These are phyloP conservation scores for Hymenoscyphus albidus DNA, from an alignment of 2,329 filamentous ascomycete species.

Conservation along the genomic window DNA sequence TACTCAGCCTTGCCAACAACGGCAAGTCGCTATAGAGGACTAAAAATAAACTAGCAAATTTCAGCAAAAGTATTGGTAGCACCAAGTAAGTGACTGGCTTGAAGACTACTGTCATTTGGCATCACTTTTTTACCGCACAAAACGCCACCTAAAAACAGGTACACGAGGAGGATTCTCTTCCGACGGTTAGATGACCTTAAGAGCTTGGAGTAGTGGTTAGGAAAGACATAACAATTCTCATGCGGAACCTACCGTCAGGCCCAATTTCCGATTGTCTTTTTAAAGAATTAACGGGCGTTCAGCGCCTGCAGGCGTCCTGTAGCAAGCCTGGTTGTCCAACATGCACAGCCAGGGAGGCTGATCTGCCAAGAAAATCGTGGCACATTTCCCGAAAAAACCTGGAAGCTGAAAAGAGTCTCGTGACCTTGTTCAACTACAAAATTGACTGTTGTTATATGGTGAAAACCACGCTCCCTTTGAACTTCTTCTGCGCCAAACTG, in stretches of 20 bases:
- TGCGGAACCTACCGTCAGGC: not conserved
- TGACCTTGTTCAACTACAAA: not conserved
- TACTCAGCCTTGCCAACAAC: slow-evolving; percentile 2
- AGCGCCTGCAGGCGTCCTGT: not conserved
- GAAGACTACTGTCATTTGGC: not conserved
- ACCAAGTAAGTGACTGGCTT: not conserved
- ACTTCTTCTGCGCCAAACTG: too few species aligned
- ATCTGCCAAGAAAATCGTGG: not conserved
- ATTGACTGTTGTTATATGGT: not conserved
- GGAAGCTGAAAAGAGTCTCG: not conserved
- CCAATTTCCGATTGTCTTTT: not conserved
- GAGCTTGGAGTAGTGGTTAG: not conserved
- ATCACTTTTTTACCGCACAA: not conserved
- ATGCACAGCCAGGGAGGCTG: not conserved
- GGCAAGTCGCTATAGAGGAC: not conserved
- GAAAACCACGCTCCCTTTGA: not conserved
- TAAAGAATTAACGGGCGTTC: not conserved
- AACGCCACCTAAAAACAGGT: not conserved
- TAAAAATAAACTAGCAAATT: not conserved
- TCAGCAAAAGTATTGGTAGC: not conserved
- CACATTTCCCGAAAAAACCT: not conserved
- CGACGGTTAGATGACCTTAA: not conserved
- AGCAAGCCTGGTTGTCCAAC: not conserved
- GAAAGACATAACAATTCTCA: not conserved
- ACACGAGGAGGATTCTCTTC: not conserved